phyloP scores from a whole-genome alignment of 306 rosid genomes.

The Pyrus communis region DNA sequence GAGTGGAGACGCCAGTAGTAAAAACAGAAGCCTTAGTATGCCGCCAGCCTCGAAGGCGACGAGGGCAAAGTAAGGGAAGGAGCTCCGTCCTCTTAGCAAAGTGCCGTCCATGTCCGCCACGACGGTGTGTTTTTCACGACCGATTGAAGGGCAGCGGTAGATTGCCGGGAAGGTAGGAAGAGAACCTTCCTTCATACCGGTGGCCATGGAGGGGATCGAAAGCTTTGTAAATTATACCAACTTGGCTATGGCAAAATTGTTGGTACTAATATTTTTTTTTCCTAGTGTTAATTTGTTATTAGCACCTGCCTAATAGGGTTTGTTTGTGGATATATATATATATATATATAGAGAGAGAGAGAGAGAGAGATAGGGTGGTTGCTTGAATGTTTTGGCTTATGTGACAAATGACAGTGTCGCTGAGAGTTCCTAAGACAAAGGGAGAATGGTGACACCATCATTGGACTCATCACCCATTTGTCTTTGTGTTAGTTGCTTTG shows the following conservation, averaged over 20 bases:
- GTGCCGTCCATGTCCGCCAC: slow-evolving; percentile 92
- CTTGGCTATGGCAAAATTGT: neutral
- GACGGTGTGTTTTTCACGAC: slow-evolving; percentile 58
- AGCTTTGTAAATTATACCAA: neutral
- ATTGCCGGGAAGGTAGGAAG: slow-evolving; percentile 36
- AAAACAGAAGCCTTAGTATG: slow-evolving; percentile 46
- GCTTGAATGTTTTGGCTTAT: slow-evolving; percentile 5
- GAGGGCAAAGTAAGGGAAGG: slow-evolving; percentile 72
- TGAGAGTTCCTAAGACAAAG: neutral
- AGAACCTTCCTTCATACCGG: neutral
- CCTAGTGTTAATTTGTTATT: neutral
- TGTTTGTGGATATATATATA: neutral
- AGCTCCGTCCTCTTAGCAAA: slow-evolving; percentile 54
- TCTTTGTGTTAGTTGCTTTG: neutral
- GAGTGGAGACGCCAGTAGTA: slow-evolving; percentile 39
- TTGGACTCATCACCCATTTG: neutral
- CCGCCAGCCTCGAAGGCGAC: slow-evolving; percentile 72
- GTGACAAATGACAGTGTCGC: slow-evolving; percentile 6
- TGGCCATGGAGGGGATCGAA: neutral
- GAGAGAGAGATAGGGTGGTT: neutral
- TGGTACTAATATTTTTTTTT: neutral
- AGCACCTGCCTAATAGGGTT: neutral
- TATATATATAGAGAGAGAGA: too few species aligned
- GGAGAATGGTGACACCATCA: slow-evolving; percentile 1
- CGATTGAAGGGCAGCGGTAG: slow-evolving; percentile 43